Percentiles rank a stretch among this genome's conserved stretches.
These are phyloP conservation scores for Fraxinus ornus DNA, from an alignment of 305 asterid genomes.

Conservation along the genomic window DNA sequence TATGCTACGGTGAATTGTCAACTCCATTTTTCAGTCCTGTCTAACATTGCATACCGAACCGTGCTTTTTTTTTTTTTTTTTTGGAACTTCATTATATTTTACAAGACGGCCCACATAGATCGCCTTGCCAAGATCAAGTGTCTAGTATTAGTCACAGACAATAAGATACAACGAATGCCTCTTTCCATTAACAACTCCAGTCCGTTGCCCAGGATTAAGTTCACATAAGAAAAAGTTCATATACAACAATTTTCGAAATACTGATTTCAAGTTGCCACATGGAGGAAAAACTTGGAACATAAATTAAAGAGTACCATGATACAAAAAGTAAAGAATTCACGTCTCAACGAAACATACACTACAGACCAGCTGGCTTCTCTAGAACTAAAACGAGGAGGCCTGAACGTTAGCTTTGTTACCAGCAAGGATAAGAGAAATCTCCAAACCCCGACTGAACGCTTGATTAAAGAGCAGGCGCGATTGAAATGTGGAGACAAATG, in stretches of 20 bases:
- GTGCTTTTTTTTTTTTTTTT: not conserved
- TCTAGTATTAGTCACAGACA: not conserved
- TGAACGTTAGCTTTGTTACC: constrained; percentile 97
- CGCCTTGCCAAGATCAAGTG: not conserved
- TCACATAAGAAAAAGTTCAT: not conserved
- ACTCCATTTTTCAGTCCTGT: not conserved
- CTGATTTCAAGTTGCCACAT: not conserved
- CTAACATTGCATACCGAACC: not conserved
- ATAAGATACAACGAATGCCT: not conserved
- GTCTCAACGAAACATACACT: not conserved
- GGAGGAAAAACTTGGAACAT: not conserved
- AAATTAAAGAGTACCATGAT: not conserved
- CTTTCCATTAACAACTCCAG: not conserved
- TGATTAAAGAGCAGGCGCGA: constrained; percentile 97
- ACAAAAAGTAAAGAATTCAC: not conserved
- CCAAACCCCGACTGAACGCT: constrained; percentile 99
- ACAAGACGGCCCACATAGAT: not conserved
- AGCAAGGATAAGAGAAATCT: constrained; percentile 95
- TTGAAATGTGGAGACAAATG: constrained; percentile 96
- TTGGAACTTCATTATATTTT: not conserved
- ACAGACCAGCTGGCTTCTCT: not conserved
- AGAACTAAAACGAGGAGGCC: constrained; percentile 47
- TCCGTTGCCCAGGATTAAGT: not conserved
- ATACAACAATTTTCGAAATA: not conserved
- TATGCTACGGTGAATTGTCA: not conserved